A percentile compares a stretch with the other conserved stretches of the same genome.
Conservation (phyloP, 805 yeast species). For the Ogataea nakhonphanomensis region DNA sequence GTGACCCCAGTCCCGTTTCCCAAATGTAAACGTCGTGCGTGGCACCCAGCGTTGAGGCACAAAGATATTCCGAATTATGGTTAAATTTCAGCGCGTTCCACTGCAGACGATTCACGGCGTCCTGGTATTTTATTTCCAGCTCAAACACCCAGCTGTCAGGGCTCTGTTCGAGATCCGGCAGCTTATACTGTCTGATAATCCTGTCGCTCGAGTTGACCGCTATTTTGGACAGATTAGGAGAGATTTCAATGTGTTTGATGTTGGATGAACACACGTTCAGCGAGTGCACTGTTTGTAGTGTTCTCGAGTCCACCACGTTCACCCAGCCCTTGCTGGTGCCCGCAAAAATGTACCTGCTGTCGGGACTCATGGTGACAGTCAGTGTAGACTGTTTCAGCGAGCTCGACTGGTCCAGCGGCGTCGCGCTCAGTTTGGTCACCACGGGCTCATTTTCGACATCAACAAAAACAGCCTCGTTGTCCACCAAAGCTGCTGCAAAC, state of each 20-base stretch:
- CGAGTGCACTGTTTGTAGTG: constrained; percentile 37
- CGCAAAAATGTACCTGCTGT: constrained; percentile 55
- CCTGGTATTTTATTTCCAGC: constrained; percentile 80
- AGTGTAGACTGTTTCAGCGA: constrained; percentile 43
- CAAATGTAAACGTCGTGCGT: constrained; percentile 88
- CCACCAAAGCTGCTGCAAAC: constrained; percentile 64
- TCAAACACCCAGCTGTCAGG: constrained; percentile 41
- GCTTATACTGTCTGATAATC: constrained; percentile 58
- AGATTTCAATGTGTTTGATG: constrained; percentile 62
- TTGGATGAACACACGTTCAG: constrained; percentile 61
- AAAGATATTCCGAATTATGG: constrained; percentile 74
- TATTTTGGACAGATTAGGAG: constrained; percentile 56
- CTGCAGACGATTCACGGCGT: constrained; percentile 80
- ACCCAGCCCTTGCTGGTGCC: constrained; percentile 85
- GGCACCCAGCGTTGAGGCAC: constrained; percentile 84
- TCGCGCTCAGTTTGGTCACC: constrained; percentile 15
- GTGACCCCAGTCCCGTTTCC: constrained; percentile 88
- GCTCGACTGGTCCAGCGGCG: constrained; percentile 23
- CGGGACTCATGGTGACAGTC: constrained; percentile 47
- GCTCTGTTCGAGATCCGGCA: constrained; percentile 32
- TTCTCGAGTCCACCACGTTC: constrained; percentile 40
- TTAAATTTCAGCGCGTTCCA: constrained; percentile 83
- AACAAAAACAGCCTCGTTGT: constrained; percentile 55
- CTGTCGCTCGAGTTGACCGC: constrained; percentile 78
- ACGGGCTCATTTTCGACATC: constrained; percentile 29